These are phyloP conservation scores for Cadophora luteo-olivacea DNA, from an alignment of 2,329 filamentous ascomycete genomes.

Conservation along the genomic window DNA sequence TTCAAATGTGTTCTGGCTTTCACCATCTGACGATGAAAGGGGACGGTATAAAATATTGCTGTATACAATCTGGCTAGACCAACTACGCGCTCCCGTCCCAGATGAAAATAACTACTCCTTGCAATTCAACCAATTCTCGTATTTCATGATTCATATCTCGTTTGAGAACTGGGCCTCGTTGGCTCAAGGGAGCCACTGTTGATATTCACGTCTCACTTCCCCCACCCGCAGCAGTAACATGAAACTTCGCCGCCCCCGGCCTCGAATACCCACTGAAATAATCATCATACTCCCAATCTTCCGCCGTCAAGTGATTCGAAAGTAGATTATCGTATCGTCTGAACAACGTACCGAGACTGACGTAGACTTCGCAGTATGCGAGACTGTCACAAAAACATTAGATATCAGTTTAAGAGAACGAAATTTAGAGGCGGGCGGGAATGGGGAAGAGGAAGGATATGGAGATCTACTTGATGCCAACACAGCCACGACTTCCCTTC, in stretches of 20 bases:
- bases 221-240: constrained; percentile 28
- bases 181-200: too few relatives aligned
- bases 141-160: too few relatives aligned
- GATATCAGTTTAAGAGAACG: background rate
- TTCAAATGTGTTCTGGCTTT: too few relatives aligned
- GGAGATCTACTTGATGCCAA: constrained; percentile 25
- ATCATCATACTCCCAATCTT: constrained; percentile 43
- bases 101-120: too few relatives aligned
- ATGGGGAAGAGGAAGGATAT: background rate
- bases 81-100: too few relatives aligned
- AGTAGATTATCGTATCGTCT: constrained; percentile 41
- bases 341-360: constrained; percentile 44
- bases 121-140: too few relatives aligned
- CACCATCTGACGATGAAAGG: too few relatives aligned
- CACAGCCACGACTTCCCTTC: constrained; percentile 26
- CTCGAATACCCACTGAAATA: constrained; percentile 42
- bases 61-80: too few relatives aligned
- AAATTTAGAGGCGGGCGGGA: too few relatives aligned
- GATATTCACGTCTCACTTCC: background rate
- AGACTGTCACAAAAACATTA: constrained; percentile 36
- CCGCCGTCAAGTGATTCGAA: constrained; percentile 26
- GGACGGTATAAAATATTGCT: too few relatives aligned
- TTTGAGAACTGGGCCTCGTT: too few relatives aligned
- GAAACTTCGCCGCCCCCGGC: constrained; percentile 30
- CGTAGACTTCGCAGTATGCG: constrained; percentile 47